Evolutionary conservation across 2,329 filamentous ascomycete genomes (phyloP).

Genomic region (Pseudogymnoascus sp.): DNA sequence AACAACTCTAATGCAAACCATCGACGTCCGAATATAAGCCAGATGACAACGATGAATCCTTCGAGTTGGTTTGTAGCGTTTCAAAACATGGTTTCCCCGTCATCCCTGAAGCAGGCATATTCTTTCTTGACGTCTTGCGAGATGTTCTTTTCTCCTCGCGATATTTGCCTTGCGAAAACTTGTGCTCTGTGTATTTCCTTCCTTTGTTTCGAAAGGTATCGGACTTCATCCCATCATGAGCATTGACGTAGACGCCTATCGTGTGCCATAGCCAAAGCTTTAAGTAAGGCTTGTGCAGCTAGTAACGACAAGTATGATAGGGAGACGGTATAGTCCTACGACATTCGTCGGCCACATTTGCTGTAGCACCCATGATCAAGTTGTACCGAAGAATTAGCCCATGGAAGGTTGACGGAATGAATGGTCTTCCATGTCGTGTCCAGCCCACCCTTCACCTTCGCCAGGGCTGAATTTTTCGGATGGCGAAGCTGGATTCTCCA

Average conservation of each 20-base stretch:
- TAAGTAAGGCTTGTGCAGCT: neutral
- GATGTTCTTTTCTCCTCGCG: neutral
- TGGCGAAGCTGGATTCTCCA: neutral
- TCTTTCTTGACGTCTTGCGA: neutral
- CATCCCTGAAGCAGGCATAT: neutral
- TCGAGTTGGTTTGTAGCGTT: neutral
- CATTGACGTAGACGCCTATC: neutral
- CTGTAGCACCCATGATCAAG: neutral
- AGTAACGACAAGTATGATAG: neutral
- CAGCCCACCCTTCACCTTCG: neutral
- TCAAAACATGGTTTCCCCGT: neutral
- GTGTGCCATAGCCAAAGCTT: neutral
- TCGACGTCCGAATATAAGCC: neutral
- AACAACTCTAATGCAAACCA: neutral
- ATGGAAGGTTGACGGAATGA: neutral
- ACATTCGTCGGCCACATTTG: neutral
- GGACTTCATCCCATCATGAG: neutral
- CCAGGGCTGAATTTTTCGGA: neutral
- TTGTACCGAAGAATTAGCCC: neutral
- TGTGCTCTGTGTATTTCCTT: neutral
- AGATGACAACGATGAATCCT: neutral
- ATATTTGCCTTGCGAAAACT: neutral
- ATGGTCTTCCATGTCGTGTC: neutral
- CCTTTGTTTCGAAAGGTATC: neutral
- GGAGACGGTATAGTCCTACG: neutral